phyloP scores from a whole-genome alignment of 2,329 filamentous ascomycete species.

The Alternaria alternata region DNA sequence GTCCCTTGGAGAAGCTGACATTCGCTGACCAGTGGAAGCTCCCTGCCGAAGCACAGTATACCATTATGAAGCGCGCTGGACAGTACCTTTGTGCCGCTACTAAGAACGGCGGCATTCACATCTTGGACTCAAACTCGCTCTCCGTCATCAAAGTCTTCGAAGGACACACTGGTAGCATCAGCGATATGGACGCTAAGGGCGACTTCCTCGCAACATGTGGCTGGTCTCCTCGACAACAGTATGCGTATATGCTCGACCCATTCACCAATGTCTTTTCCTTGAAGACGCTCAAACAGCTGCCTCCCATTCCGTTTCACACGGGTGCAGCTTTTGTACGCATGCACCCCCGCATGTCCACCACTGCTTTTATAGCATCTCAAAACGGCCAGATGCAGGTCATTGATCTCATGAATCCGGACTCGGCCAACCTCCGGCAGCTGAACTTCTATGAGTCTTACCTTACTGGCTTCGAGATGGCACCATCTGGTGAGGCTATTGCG shows the following conservation, averaged over 20 bases:
- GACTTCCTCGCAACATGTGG: slow-evolving; percentile 96
- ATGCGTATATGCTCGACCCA: slow-evolving; percentile 84
- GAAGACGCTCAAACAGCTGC: slow-evolving; percentile 85
- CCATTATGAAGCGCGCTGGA: slow-evolving; percentile 85
- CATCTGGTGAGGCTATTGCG: slow-evolving; percentile 85
- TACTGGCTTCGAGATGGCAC: slow-evolving; percentile 83
- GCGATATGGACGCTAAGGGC: slow-evolving; percentile 96
- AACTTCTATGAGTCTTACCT: slow-evolving; percentile 76
- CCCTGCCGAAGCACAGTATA: slow-evolving; percentile 78
- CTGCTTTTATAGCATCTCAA: slow-evolving; percentile 91
- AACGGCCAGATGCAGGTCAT: slow-evolving; percentile 94
- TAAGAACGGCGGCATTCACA: slow-evolving; percentile 80
- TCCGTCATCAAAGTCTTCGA: slow-evolving; percentile 86
- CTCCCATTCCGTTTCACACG: slow-evolving; percentile 89
- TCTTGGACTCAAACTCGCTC: slow-evolving; percentile 82
- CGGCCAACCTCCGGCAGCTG: slow-evolving; percentile 83
- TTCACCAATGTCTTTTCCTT: slow-evolving; percentile 96
- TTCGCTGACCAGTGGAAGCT: slow-evolving; percentile 58
- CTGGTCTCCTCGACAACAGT: slow-evolving; percentile 82
- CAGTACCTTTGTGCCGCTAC: slow-evolving; percentile 94
- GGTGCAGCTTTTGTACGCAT: slow-evolving; percentile 94
- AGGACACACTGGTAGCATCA: slow-evolving; percentile 86
- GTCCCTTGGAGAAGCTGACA: background rate
- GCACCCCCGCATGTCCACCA: slow-evolving; percentile 95
- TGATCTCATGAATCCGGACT: slow-evolving; percentile 92